Conservation (phyloP, 1,284 basidiomycete species). For the Grifola frondosa region DNA sequence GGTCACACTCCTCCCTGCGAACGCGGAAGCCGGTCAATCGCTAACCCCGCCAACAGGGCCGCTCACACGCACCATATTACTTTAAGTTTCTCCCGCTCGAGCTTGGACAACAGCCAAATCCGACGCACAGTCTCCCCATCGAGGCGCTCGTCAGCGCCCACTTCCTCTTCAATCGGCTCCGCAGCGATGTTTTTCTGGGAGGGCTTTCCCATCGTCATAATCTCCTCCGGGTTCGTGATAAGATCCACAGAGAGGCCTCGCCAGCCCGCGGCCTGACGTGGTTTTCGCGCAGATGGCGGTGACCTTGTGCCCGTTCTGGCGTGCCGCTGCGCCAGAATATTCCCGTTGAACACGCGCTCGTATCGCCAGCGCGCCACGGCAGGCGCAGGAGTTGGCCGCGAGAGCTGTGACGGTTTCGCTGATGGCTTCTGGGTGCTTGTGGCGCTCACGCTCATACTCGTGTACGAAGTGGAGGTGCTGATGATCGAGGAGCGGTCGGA, state of each 20-base stretch:
- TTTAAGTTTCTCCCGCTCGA: constrained; percentile 51
- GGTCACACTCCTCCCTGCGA: constrained; percentile 67
- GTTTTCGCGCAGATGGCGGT: constrained; percentile 41
- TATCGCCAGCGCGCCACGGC: constrained; percentile 61
- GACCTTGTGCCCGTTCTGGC: constrained; percentile 22
- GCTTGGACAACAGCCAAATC: constrained; percentile 64
- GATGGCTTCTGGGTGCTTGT: constrained; percentile 23
- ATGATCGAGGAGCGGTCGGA: constrained; percentile 67
- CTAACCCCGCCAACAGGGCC: constrained; percentile 7
- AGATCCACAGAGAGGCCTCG: constrained; percentile 74
- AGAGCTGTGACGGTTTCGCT: constrained; percentile 21
- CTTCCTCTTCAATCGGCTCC: constrained; percentile 35
- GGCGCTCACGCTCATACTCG: constrained; percentile 39
- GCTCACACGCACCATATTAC: constrained; percentile 70
- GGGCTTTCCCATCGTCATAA: constrained; percentile 20
- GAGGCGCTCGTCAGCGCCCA: constrained; percentile 47
- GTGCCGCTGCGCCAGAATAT: constrained; percentile 49
- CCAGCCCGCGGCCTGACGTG: constrained; percentile 68
- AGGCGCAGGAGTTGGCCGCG: constrained; percentile 66
- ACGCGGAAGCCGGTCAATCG: neutral
- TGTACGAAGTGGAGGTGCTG: constrained; percentile 50
- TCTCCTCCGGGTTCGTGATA: constrained; percentile 47
- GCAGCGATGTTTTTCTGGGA: constrained; percentile 23
- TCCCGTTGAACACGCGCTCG: constrained; percentile 61
- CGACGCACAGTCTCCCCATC: constrained; percentile 54